Percentiles rank a stretch among this genome's conserved stretches.
Evolutionary conservation across 805 yeast species (phyloP).

Genomic region (Candida incommunis): DNA sequence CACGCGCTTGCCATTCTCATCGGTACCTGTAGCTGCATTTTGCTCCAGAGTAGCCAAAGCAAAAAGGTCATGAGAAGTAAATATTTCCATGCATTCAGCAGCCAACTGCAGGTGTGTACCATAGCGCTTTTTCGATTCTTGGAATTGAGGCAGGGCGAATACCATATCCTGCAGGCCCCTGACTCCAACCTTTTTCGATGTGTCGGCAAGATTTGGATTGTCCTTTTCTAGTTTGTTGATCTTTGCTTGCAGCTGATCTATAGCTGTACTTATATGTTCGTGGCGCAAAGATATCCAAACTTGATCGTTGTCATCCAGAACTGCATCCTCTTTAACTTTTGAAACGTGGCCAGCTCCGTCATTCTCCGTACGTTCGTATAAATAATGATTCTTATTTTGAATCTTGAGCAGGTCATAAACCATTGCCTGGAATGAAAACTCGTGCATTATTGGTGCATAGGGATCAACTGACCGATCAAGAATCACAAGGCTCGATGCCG

Average conservation of each 20-base stretch:
- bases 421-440: slow-evolving; percentile 85
- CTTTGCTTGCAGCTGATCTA: slow-evolving; percentile 42
- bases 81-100: slow-evolving; percentile 48
- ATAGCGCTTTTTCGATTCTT: slow-evolving; percentile 22
- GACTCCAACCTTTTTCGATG: slow-evolving; percentile 47
- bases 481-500: slow-evolving; percentile 60
- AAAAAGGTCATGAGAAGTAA: slow-evolving; percentile 44
- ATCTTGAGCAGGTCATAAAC: slow-evolving; percentile 57
- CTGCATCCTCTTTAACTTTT: slow-evolving; percentile 19
- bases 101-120: slow-evolving; percentile 24
- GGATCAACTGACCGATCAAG: slow-evolving; percentile 77
- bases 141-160: slow-evolving; percentile 24
- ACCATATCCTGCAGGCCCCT: slow-evolving; percentile 65
- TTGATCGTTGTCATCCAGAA: slow-evolving; percentile 45
- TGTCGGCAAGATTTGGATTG: slow-evolving; percentile 63
- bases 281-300: slow-evolving; percentile 65
- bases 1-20: slow-evolving; percentile 43
- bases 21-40: slow-evolving; percentile 57
- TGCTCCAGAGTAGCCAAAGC: slow-evolving; percentile 81
- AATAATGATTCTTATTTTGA: slow-evolving; percentile 31
- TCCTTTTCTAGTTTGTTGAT: slow-evolving; percentile 53
- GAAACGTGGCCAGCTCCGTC: slow-evolving; percentile 36
- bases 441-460: slow-evolving; percentile 75
- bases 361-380: slow-evolving; percentile 33
- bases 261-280: slow-evolving; percentile 60